Base-by-base conservation (phyloP, 345 rosid species). In the Theobroma cacao region DNA sequence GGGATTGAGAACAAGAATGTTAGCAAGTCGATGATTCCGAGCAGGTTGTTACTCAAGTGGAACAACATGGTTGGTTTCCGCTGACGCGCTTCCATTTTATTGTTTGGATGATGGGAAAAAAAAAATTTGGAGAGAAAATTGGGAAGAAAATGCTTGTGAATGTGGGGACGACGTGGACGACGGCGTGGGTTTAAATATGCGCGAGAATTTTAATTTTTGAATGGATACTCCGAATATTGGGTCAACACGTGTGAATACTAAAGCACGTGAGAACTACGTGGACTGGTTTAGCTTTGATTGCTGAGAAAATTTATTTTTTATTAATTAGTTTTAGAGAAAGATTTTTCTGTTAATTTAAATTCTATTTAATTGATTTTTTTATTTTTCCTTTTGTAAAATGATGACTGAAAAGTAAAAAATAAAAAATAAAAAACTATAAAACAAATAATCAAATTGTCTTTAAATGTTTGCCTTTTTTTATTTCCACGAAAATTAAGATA, bases 1-100 rank as follows among this genome's bases (percentile, higher is more conserved):
- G 94, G 91, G 62, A 93, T 80, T 0, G 97, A 92, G 67, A 92
- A 77, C 13, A 92, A 68, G 82, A 93, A 88, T 22, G 92, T 90
- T 7, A 89, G 6, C 79, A 92, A 53, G 82, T 95, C 93, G 31
- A 92, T 90, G 62, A 91, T 67, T 18, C 92, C 97, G 2, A 93
- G 79, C 52, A 92, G 77, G 75, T 77, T 92, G 87, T 95, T 93
- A 80, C 93, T 90, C 24, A 85, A 15, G 7, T 43, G 34, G n/a
- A 26, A 68, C 4, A 58, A 47, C 74, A 69, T 69, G 24, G 5
- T 69, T 20, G 7, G 58, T n/a, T n/a, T n/a, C n/a, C 1, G 5
- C 53, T 17, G 14, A n/a, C 2, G 8, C 12, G 1, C 3, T 53
- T n/a, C 10, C n/a, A 5, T 56, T 20, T n/a, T 56, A 14, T 10